Percentiles rank a stretch among this genome's conserved stretches.
phyloP scores from a whole-genome alignment of 1,284 basidiomycete genomes.

The Irpex lacteus region DNA sequence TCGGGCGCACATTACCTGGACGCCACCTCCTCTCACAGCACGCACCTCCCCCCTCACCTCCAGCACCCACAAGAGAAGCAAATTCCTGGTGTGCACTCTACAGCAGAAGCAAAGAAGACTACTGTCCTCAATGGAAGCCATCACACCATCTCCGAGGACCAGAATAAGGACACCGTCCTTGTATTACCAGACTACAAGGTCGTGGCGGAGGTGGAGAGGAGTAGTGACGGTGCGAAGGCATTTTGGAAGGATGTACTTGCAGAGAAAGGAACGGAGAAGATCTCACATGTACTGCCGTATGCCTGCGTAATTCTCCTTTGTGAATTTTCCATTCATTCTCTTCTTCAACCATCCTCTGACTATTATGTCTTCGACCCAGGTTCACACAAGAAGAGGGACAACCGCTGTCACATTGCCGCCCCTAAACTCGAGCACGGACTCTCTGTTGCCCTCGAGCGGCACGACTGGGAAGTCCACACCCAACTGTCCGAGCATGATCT shows the following conservation, averaged over 20 bases:
- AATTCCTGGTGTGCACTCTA: slow-evolving; percentile 55
- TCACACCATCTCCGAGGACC: slow-evolving; percentile 55
- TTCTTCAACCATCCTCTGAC: background rate
- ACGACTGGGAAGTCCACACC: slow-evolving; percentile 76
- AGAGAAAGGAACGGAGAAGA: slow-evolving; percentile 45
- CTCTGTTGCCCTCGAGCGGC: slow-evolving; percentile 52
- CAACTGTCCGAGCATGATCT: slow-evolving; percentile 54
- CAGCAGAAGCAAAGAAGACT: slow-evolving; percentile 52
- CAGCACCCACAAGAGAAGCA: slow-evolving; percentile 12
- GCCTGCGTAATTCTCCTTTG: slow-evolving; percentile 80
- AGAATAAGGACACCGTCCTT: slow-evolving; percentile 70
- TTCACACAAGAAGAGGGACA: slow-evolving; percentile 90
- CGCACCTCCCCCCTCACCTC: slow-evolving; percentile 23
- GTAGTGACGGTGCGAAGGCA: slow-evolving; percentile 61
- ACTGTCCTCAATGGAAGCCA: slow-evolving; percentile 85
- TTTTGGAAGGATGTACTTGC: slow-evolving; percentile 67
- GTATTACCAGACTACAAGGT: slow-evolving; percentile 91
- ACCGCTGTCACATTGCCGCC: slow-evolving; percentile 84
- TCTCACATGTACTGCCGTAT: slow-evolving; percentile 75
- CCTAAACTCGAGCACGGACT: slow-evolving; percentile 79
- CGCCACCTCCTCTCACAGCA: slow-evolving; percentile 31
- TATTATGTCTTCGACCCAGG: slow-evolving; percentile 42
- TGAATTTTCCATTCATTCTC: slow-evolving; percentile 35
- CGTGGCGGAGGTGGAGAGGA: slow-evolving; percentile 65
- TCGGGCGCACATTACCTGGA: slow-evolving; percentile 67